phyloP scores from a whole-genome alignment of 1,284 basidiomycete genomes.

The Boletus smithii region DNA sequence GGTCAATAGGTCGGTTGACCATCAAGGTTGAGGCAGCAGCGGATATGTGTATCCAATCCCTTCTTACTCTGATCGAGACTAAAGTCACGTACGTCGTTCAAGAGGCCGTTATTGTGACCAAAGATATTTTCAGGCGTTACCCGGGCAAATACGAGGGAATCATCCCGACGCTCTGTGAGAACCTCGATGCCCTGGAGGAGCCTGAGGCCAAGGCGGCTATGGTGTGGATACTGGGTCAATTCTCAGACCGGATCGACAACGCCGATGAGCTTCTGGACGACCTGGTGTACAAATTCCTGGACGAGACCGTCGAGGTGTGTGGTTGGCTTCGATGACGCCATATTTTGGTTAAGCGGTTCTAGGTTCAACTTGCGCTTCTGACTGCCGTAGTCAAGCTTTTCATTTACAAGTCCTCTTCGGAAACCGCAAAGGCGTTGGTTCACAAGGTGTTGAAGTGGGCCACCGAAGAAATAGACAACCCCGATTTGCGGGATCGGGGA shows the following conservation, averaged over 20 bases:
- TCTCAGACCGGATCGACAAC: slow-evolving; percentile 94
- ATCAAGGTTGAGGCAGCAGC: slow-evolving; percentile 94
- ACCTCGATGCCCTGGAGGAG: slow-evolving; percentile 91
- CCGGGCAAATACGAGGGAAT: slow-evolving; percentile 96
- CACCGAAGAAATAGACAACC: slow-evolving; percentile 96
- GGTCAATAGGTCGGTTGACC: slow-evolving; percentile 93
- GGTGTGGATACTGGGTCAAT: slow-evolving; percentile 98
- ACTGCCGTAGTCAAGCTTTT: slow-evolving; percentile 97
- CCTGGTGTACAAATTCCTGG: slow-evolving; percentile 86
- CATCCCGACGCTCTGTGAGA: slow-evolving; percentile 89
- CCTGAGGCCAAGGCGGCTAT: slow-evolving; percentile 96
- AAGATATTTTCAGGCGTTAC: slow-evolving; percentile 97
- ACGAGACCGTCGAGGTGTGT: slow-evolving; percentile 86
- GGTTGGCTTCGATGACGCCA: neutral
- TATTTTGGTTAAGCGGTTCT: slow-evolving; percentile 1
- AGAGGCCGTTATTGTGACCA: slow-evolving; percentile 96
- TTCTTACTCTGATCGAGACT: slow-evolving; percentile 87
- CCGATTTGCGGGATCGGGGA: slow-evolving; percentile 93
- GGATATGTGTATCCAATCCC: slow-evolving; percentile 84
- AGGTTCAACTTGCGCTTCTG: slow-evolving; percentile 95
- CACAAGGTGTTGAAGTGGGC: slow-evolving; percentile 96
- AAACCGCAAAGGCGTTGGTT: slow-evolving; percentile 85
- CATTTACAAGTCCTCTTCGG: slow-evolving; percentile 84
- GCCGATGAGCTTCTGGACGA: slow-evolving; percentile 94
- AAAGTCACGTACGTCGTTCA: slow-evolving; percentile 97